Evolutionary conservation across 495 filamentous ascomycete genomes (phyloP).

Genomic region (Umbilicaria muhlenbergii): DNA sequence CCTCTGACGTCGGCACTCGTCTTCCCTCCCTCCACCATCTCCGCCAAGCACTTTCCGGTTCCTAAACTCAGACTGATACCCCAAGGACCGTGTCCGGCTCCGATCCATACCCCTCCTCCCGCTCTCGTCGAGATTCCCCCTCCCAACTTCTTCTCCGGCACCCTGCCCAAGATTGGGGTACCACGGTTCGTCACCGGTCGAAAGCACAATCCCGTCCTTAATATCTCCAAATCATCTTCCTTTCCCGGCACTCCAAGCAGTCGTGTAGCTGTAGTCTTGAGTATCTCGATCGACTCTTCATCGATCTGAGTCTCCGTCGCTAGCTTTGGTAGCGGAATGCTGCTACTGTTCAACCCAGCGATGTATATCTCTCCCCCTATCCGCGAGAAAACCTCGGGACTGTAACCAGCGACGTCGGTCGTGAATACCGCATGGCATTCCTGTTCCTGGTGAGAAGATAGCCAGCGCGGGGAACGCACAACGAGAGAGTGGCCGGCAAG

Average conservation of each 20-base stretch:
- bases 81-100: constrained; percentile 62
- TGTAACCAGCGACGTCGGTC: constrained; percentile 36
- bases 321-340: constrained; percentile 38
- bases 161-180: constrained; percentile 43
- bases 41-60: constrained; percentile 49
- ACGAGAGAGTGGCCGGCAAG: constrained; percentile 62
- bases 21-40: constrained; percentile 39
- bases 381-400: constrained; percentile 60
- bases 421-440: constrained; percentile 60
- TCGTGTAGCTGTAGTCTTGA: constrained; percentile 37
- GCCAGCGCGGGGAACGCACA: constrained; percentile 45
- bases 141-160: constrained; percentile 27
- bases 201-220: constrained; percentile 56
- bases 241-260: constrained; percentile 33
- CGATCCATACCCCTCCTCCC: constrained; percentile 53
- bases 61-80: constrained; percentile 47
- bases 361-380: constrained; percentile 50
- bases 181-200: constrained; percentile 50
- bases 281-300: constrained; percentile 25
- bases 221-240: constrained; percentile 40
- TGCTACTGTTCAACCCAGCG: constrained; percentile 50
- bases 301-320: constrained; percentile 33
- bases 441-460: constrained; percentile 13
- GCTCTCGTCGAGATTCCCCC: constrained; percentile 19
- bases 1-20: constrained; percentile 33